Evolutionary conservation across 2,329 filamentous ascomycete species (phyloP).

Genomic region (Capronia coronata): DNA sequence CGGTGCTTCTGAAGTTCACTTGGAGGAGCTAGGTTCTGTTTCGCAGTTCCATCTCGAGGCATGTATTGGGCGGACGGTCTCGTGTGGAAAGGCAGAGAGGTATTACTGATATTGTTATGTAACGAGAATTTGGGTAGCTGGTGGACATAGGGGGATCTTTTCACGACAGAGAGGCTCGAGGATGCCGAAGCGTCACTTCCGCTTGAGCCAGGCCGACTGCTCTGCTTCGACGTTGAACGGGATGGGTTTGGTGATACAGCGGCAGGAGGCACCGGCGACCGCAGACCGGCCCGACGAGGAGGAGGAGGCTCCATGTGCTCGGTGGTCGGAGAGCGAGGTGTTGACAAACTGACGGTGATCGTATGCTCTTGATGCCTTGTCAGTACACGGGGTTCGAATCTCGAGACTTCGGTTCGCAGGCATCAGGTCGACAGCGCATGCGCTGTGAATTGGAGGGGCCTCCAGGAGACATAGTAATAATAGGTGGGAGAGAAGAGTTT

Average conservation of each 20-base stretch:
- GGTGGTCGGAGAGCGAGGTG: too few relatives aligned
- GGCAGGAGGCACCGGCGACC: constrained; percentile 24
- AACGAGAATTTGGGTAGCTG: constrained; percentile 28
- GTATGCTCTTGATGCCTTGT: background rate
- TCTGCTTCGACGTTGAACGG: constrained; percentile 25
- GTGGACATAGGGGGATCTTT: constrained; percentile 35
- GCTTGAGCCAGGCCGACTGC: constrained; percentile 38
- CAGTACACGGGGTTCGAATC: background rate
- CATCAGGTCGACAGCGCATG: constrained; percentile 1
- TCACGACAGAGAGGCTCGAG: constrained; percentile 40
- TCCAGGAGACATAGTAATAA: background rate
- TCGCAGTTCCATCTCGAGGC: constrained; percentile 36
- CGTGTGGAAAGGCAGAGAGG: constrained; percentile 33
- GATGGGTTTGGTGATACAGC: constrained; percentile 26
- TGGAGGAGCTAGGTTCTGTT: constrained; percentile 29
- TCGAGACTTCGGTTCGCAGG: background rate
- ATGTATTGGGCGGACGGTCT: constrained; percentile 36
- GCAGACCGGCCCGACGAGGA: constrained; percentile 22
- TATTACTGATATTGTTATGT: constrained; percentile 32
- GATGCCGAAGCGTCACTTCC: constrained; percentile 43
- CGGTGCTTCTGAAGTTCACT: constrained; percentile 38
- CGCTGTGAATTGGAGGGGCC: background rate
- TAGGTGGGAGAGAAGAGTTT: background rate
- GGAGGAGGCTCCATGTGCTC: constrained; percentile 15
- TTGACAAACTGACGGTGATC: too few relatives aligned